A percentile compares a stretch with the other conserved stretches of the same genome.
phyloP scores from a whole-genome alignment of 2,329 filamentous ascomycete genomes.

The Hymenoscyphus fructigenus region DNA sequence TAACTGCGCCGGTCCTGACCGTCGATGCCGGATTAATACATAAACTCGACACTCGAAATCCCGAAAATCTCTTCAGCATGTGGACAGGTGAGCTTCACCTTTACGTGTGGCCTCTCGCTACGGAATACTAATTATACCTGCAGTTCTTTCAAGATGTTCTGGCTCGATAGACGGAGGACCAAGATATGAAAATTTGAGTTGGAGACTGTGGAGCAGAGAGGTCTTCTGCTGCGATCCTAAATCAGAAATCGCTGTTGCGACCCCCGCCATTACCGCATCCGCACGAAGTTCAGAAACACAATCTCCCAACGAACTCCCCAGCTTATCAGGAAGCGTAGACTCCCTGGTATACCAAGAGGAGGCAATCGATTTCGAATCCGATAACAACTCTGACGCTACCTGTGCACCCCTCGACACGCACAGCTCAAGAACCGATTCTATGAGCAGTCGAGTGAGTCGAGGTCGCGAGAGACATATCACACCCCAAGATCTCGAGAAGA shows the following conservation, averaged over 20 bases:
- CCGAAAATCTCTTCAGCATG: slow-evolving; percentile 92
- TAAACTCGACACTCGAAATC: slow-evolving; percentile 90
- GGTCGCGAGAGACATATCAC: slow-evolving; percentile 85
- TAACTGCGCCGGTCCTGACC: slow-evolving; percentile 83
- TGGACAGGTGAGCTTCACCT: slow-evolving; percentile 74
- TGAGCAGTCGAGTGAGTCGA: slow-evolving; percentile 63
- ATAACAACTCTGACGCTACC: slow-evolving; percentile 44
- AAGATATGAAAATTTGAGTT: slow-evolving; percentile 90
- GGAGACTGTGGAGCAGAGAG: slow-evolving; percentile 93
- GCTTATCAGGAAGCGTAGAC: slow-evolving; percentile 75
- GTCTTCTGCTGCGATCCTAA: slow-evolving; percentile 80
- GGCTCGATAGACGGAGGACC: slow-evolving; percentile 91
- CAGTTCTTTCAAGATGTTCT: slow-evolving; percentile 92
- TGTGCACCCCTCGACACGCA: slow-evolving; percentile 61
- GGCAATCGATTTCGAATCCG: slow-evolving; percentile 52
- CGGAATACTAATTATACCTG: slow-evolving; percentile 18
- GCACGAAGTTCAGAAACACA: slow-evolving; percentile 34
- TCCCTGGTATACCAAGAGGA: slow-evolving; percentile 67
- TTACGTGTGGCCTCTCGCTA: neutral
- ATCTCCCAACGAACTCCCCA: slow-evolving; percentile 60
- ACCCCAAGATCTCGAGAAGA: slow-evolving; percentile 89
- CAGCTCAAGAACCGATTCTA: slow-evolving; percentile 70
- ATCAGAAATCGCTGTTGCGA: slow-evolving; percentile 49
- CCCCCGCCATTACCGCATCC: slow-evolving; percentile 40
- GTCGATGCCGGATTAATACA: slow-evolving; percentile 91